phyloP scores from a whole-genome alignment of 1,284 basidiomycete species.

The Cutaneotrichosporon mucoides region DNA sequence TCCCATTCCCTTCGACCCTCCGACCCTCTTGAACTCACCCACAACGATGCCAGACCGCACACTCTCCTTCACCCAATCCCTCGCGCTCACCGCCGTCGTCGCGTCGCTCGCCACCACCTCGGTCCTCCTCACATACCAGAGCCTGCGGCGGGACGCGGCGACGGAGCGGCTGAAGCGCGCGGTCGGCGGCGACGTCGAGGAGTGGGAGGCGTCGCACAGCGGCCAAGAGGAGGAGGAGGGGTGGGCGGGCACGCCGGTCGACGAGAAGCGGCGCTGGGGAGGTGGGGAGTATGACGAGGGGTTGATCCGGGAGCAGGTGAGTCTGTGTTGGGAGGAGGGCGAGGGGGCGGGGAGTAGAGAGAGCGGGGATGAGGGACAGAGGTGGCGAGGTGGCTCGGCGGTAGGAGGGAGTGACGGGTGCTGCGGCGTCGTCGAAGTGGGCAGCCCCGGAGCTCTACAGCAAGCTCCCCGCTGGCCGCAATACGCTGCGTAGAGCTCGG shows the following conservation, averaged over 20 bases:
- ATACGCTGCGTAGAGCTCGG: no score
- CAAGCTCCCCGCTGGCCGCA: no score
- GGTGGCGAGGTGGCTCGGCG: no score
- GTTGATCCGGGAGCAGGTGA: slow-evolving; percentile 63
- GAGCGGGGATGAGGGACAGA: no score
- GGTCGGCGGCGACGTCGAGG: slow-evolving; percentile 46
- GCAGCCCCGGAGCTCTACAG: no score
- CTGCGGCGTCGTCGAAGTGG: no score
- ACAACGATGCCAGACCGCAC: neutral
- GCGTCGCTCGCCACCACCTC: slow-evolving; percentile 41
- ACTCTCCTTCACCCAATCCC: slow-evolving; percentile 23
- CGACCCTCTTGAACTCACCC: neutral
- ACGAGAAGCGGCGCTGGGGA: slow-evolving; percentile 25
- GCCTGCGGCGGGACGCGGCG: slow-evolving; percentile 40
- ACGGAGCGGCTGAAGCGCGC: slow-evolving; percentile 45
- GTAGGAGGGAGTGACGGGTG: no score
- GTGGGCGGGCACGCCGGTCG: slow-evolving; percentile 1
- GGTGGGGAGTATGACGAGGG: slow-evolving; percentile 63
- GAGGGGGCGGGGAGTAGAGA: no score
- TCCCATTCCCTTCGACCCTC: no score
- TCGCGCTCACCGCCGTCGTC: slow-evolving; percentile 42
- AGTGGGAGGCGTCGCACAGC: slow-evolving; percentile 32
- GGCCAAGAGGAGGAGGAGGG: neutral
- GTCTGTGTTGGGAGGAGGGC: slow-evolving; percentile 11
- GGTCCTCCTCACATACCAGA: slow-evolving; percentile 45